These are phyloP conservation scores for Conringia planisiliqua DNA, from an alignment of 345 rosid species.

Conservation along the genomic window DNA sequence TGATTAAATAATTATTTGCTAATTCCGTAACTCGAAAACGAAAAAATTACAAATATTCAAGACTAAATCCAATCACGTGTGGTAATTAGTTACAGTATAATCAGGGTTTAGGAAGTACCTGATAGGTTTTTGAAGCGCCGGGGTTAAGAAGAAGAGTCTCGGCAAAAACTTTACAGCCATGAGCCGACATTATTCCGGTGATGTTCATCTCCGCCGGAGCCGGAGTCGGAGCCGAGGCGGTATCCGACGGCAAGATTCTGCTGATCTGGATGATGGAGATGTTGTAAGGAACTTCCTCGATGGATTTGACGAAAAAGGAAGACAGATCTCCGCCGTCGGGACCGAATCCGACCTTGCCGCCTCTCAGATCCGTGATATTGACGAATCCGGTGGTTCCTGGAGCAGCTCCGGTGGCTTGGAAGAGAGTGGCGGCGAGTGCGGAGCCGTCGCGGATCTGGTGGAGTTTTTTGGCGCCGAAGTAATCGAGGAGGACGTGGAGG, in stretches of 20 bases:
- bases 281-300: conserved; percentile 86
- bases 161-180: conserved; percentile 90
- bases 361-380: conserved; percentile 74
- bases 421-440: conserved; percentile 88
- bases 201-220: conserved; percentile 65
- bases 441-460: conserved; percentile 87
- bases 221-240: conserved; percentile 81
- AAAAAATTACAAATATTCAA: neutral
- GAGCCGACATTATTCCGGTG: conserved; percentile 79
- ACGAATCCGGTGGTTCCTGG: conserved; percentile 83
- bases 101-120: conserved; percentile 43
- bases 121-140: conserved; percentile 58
- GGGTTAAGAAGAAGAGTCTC: conserved; percentile 56
- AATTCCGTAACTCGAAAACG: neutral
- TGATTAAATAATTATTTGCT: neutral
- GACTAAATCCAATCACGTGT: neutral
- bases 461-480: conserved; percentile 87
- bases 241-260: conserved; percentile 59
- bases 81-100: neutral
- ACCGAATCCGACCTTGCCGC: conserved; percentile 85
- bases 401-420: conserved; percentile 88
- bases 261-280: conserved; percentile 92
- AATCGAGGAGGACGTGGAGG: conserved; percentile 86
- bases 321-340: conserved; percentile 57
- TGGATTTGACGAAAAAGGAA: conserved; percentile 54